Percentiles rank a stretch among this genome's conserved stretches.
Conservation (phyloP, 2,329 filamentous ascomycete species). For the Thelonectria discophora region DNA sequence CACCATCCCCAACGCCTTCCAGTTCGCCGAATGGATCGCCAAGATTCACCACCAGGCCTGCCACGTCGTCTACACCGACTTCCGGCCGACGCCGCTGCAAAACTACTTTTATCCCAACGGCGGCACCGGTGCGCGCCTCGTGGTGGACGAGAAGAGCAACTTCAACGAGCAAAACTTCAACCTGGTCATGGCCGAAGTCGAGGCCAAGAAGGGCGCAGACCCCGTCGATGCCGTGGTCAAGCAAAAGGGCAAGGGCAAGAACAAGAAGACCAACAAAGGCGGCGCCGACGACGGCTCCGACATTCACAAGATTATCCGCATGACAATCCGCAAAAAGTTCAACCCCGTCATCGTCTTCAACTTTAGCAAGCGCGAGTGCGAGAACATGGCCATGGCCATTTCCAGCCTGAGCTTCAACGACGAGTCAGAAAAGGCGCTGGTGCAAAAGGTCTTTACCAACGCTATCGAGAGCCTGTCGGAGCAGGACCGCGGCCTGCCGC, state of each 20-base stretch:
- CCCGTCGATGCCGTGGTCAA: slow-evolving; percentile 81
- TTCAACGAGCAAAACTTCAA: slow-evolving; percentile 99
- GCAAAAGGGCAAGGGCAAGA: slow-evolving; percentile 85
- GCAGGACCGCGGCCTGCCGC: slow-evolving; percentile 86
- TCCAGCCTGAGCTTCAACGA: slow-evolving; percentile 93
- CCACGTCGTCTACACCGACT: slow-evolving; percentile 99
- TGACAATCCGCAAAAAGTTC: slow-evolving; percentile 98
- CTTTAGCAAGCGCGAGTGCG: slow-evolving; percentile 98
- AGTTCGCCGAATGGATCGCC: slow-evolving; percentile 98
- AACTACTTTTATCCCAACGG: slow-evolving; percentile 98
- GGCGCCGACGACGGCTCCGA: slow-evolving; percentile 79
- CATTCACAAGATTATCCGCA: slow-evolving; percentile 97
- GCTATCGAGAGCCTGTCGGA: slow-evolving; percentile 93
- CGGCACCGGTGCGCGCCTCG: slow-evolving; percentile 89
- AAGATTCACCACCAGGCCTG: slow-evolving; percentile 98
- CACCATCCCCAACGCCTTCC: slow-evolving; percentile 98
- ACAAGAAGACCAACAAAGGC: slow-evolving; percentile 91
- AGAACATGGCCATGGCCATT: slow-evolving; percentile 87
- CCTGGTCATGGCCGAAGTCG: slow-evolving; percentile 90
- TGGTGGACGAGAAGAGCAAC: slow-evolving; percentile 95
- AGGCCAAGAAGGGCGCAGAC: slow-evolving; percentile 87
- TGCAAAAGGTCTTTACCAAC: slow-evolving; percentile 90
- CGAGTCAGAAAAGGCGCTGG: slow-evolving; percentile 93
- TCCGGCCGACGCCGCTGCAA: slow-evolving; percentile 93
- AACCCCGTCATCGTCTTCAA: slow-evolving; percentile 99